Percentiles rank a stretch among this genome's conserved stretches.
phyloP scores from a whole-genome alignment of 2,329 filamentous ascomycete genomes.

The Alternaria rosae region DNA sequence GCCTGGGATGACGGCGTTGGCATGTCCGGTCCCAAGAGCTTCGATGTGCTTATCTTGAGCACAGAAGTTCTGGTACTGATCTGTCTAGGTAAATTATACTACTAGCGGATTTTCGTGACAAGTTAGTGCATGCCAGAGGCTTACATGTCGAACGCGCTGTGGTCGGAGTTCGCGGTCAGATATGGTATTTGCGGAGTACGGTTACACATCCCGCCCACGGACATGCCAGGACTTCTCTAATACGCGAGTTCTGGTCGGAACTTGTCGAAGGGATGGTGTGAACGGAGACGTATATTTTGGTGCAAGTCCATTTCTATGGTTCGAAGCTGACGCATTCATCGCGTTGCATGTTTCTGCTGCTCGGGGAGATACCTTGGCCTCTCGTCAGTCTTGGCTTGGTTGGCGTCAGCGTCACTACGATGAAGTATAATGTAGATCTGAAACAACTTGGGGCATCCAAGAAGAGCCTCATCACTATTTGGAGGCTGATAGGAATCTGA shows the following conservation, averaged over 20 bases:
- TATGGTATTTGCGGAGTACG: not conserved
- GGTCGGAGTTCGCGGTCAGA: not conserved
- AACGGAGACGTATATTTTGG: not conserved
- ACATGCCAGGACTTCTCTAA: not conserved
- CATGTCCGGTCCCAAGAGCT: not conserved
- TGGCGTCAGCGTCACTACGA: not conserved
- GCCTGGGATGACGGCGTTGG: not conserved
- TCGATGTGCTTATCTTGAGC: not conserved
- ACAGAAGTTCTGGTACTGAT: not conserved
- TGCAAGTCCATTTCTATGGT: not conserved
- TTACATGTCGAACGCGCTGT: not conserved
- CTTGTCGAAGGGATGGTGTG: not conserved
- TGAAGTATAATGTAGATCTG: not conserved
- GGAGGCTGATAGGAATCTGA: not conserved
- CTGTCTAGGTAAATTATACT: not conserved
- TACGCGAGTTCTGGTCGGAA: not conserved
- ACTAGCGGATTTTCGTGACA: not conserved
- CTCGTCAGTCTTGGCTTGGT: not conserved
- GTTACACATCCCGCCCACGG: not conserved
- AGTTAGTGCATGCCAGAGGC: not conserved
- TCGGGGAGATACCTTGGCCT: conserved; percentile 2
- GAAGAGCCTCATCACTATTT: not conserved
- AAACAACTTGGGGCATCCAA: not conserved
- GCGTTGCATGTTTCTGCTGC: not conserved
- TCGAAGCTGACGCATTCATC: not conserved